These are phyloP conservation scores for Sphagnum magellanicum DNA, from an alignment of 228 moss, liverwort and hornwort genomes.

Conservation along the genomic window DNA sequence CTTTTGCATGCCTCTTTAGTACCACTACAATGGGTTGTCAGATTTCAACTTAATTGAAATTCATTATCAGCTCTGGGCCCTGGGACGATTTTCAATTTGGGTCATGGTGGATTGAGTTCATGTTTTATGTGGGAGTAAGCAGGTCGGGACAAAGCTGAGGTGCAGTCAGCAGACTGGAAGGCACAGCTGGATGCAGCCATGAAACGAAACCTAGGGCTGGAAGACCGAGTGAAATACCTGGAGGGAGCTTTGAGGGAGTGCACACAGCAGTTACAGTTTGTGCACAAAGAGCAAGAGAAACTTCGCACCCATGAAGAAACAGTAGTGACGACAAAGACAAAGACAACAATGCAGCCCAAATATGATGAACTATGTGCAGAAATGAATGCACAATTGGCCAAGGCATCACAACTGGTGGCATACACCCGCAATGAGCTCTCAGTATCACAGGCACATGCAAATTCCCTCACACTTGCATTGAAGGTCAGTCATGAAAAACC, in stretches of 20 bases:
- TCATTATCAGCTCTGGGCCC: too few species aligned
- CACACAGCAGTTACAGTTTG: slow-evolving; percentile 30
- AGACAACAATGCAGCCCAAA: not conserved
- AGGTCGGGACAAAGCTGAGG: slow-evolving; percentile 42
- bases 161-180: slow-evolving; percentile 24
- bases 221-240: slow-evolving; percentile 30
- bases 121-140: not conserved
- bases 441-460: slow-evolving; percentile 7
- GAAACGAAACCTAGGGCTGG: slow-evolving; percentile 27
- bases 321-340: slow-evolving; percentile 14
- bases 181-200: slow-evolving; percentile 26
- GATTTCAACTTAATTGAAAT: too few species aligned
- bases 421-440: slow-evolving; percentile 17
- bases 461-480: not conserved
- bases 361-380: slow-evolving; percentile 26
- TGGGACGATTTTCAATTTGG: too few species aligned
- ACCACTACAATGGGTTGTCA: too few species aligned
- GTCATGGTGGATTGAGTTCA: too few species aligned
- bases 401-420: slow-evolving; percentile 12
- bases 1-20: too few species aligned
- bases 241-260: slow-evolving; percentile 38
- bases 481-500: too few species aligned
- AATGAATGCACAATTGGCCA: slow-evolving; percentile 25
- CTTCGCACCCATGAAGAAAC: slow-evolving; percentile 28
- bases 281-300: slow-evolving; percentile 31